Evolutionary conservation across 2,329 filamentous ascomycete species (phyloP), one percentile per base, ranked within the genome.

Genomic region (Aspergillus sp.): DNA sequence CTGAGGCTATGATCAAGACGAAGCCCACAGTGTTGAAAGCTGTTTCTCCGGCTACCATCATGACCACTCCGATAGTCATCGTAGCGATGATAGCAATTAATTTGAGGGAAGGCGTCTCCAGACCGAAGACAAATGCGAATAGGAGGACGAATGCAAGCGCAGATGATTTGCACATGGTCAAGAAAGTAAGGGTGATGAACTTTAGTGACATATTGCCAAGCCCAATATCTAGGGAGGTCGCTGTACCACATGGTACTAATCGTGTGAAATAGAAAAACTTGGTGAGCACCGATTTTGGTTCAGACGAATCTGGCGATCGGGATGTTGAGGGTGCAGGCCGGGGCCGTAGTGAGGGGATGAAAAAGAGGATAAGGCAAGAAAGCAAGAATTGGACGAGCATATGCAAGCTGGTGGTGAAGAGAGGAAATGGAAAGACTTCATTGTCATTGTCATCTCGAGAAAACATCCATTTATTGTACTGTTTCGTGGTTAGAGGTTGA

Each of bases 391-490:
- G 95, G 50, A 99, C 92, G 21, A 93, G 79, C 93, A 98, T 98
- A 78, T 99, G 95, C 73, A 95, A 81, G 63, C 91, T 90, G 3
- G 95, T 99, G 11, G 93, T 96, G 76, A 98, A 98, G 50, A 99
- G 84, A 40, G 95, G 95, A 69, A 95, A 98, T 52, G 90, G 88
- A 73, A 99, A 99, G 76, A 97, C 89, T 66, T 96, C 85, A 64
- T 89, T 86, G 65, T 88, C 86, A 65, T 89, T 84, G 61, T 88
- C 84, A 69, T 54, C 52, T 37, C 52, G 44, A 21, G 90, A 90
- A 77, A 99, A 98, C 93, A 99, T 98, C 95, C 95, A 98, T 79
- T 97, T 98, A 83, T 99, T 99, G 82, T 98, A 99, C 89, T 95
- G 66, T 39, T 55, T 9, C 47, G 17, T 19, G 2, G 27, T 45